phyloP scores from a whole-genome alignment of 768 basidiomycete genomes.

The Russula sp. region DNA sequence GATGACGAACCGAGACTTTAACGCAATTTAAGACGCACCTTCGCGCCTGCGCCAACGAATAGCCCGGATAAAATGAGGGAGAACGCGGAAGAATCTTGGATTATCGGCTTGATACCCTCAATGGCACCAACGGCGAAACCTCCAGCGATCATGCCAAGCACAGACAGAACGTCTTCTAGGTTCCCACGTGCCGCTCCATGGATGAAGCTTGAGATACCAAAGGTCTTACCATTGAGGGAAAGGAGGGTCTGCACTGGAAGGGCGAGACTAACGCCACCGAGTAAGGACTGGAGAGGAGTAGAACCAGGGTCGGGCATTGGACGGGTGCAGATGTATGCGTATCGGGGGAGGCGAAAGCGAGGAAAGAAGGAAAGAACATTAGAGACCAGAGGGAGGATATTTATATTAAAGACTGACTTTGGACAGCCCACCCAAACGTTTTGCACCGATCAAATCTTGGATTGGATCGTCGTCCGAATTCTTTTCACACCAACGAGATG shows the following conservation, averaged over 20 bases:
- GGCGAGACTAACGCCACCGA: slow-evolving; percentile 54
- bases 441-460: slow-evolving; percentile 2
- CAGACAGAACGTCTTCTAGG: slow-evolving; percentile 43
- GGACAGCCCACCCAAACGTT: neutral
- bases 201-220: slow-evolving; percentile 62
- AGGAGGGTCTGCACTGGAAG: slow-evolving; percentile 52
- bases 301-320: slow-evolving; percentile 18
- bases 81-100: slow-evolving; percentile 31
- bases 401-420: neutral
- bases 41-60: slow-evolving; percentile 57
- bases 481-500: neutral
- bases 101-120: slow-evolving; percentile 40
- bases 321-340: slow-evolving; percentile 5
- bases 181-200: slow-evolving; percentile 49
- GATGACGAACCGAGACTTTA: neutral
- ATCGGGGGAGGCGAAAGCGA: neutral
- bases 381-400: neutral
- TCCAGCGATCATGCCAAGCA: slow-evolving; percentile 49
- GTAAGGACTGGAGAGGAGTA: slow-evolving; percentile 48
- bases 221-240: slow-evolving; percentile 52
- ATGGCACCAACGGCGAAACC: slow-evolving; percentile 46
- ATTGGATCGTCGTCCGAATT: neutral
- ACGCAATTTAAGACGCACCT: slow-evolving; percentile 15
- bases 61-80: slow-evolving; percentile 48
- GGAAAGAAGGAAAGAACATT: neutral